These are phyloP conservation scores for Salix brachista DNA, from an alignment of 345 rosid genomes.

Conservation along the genomic window DNA sequence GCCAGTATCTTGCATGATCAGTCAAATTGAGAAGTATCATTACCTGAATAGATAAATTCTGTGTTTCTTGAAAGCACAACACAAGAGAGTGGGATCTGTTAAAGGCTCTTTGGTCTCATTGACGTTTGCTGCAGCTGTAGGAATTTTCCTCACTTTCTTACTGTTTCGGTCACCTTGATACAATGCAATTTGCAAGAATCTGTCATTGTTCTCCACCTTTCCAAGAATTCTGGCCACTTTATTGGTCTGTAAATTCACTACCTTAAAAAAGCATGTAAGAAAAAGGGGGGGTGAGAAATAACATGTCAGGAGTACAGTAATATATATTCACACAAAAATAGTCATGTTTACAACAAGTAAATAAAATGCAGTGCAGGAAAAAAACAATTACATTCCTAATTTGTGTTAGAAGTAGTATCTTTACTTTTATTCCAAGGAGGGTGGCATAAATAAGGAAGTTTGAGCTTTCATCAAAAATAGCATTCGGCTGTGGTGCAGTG, in stretches of 20 bases:
- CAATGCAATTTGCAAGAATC: constrained; percentile 80
- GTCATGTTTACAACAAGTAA: not conserved
- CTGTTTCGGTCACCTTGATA: constrained; percentile 93
- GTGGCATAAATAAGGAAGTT: constrained; percentile 92
- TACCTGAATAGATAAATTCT: constrained; percentile 94
- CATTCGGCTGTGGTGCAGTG: constrained; percentile 76
- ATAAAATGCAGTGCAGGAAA: not conserved
- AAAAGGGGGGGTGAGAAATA: not conserved
- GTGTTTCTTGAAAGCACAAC: constrained; percentile 93
- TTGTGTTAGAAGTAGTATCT: not conserved
- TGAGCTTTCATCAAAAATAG: constrained; percentile 92
- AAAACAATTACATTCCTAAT: not conserved
- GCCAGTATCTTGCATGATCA: not conserved
- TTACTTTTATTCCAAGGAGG: constrained; percentile 87
- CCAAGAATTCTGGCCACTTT: constrained; percentile 93
- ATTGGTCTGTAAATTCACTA: constrained; percentile 85
- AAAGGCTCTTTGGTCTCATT: constrained; percentile 95
- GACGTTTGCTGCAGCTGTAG: constrained; percentile 79
- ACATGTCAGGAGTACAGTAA: not conserved
- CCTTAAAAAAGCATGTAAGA: constrained; percentile 30
- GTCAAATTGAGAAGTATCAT: not conserved
- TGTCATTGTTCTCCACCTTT: constrained; percentile 86
- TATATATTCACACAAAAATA: not conserved
- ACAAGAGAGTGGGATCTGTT: constrained; percentile 78
- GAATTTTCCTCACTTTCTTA: constrained; percentile 82